Percentiles rank a stretch among this genome's conserved stretches.
Conservation (phyloP, 2,329 filamentous ascomycete genomes). For the Incumbomyces lentus region DNA sequence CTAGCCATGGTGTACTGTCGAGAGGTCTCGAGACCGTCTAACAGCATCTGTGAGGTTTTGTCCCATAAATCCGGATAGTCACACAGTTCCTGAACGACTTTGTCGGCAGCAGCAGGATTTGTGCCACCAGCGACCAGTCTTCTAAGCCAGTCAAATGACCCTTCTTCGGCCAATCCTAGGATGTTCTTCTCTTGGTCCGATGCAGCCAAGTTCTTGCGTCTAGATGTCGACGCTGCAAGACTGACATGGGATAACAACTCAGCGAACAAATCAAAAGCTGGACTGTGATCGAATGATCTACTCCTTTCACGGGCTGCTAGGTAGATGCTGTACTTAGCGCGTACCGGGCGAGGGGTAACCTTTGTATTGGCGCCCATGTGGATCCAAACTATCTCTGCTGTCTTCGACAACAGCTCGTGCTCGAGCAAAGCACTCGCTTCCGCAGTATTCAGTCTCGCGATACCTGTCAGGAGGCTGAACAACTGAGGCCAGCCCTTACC, state of each 20-base stretch:
- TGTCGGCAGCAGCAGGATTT: slow-evolving; percentile 41
- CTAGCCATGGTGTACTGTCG: slow-evolving; percentile 31
- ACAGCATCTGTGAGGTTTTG: slow-evolving; percentile 40
- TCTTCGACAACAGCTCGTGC: slow-evolving; percentile 48
- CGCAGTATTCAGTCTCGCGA: slow-evolving; percentile 50
- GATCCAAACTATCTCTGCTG: slow-evolving; percentile 50
- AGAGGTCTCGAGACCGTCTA: slow-evolving; percentile 39
- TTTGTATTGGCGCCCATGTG: slow-evolving; percentile 13
- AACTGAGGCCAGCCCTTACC: slow-evolving; percentile 66
- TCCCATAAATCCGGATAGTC: slow-evolving; percentile 39
- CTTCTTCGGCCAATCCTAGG: slow-evolving; percentile 7
- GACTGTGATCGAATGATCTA: slow-evolving; percentile 33
- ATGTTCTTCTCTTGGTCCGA: slow-evolving; percentile 29
- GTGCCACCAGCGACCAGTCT: slow-evolving; percentile 57
- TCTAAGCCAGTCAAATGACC: slow-evolving; percentile 34
- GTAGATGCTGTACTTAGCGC: slow-evolving; percentile 36
- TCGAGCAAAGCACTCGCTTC: slow-evolving; percentile 53
- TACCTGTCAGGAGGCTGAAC: slow-evolving; percentile 59
- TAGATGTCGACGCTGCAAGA: slow-evolving; percentile 23
- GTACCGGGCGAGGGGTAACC: slow-evolving; percentile 8
- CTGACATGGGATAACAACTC: slow-evolving; percentile 25
- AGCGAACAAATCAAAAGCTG: slow-evolving; percentile 33
- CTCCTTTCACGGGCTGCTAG: slow-evolving; percentile 35
- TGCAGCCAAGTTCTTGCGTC: slow-evolving; percentile 32
- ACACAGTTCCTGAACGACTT: slow-evolving; percentile 50